Conservation (phyloP, 2,329 filamentous ascomycete species). For the Aschersonia sp. region DNA sequence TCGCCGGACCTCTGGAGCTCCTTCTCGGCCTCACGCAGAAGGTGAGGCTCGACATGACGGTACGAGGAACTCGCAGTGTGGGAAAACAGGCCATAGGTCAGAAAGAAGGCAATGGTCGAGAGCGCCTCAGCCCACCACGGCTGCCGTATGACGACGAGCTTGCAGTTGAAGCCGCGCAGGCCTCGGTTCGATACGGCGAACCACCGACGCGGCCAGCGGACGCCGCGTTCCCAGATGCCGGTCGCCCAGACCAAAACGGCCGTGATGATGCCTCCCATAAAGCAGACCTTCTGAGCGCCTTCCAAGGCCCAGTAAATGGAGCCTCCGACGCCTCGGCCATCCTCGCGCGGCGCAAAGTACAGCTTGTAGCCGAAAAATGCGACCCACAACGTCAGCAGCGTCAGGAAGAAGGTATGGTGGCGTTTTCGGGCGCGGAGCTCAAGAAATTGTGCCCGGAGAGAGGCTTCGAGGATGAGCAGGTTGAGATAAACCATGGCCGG, state of each 20-base stretch:
- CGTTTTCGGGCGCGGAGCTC: conserved; percentile 75
- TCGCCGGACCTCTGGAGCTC: conserved; percentile 34
- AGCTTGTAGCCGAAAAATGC: conserved; percentile 76
- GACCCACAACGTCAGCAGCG: conserved; percentile 68
- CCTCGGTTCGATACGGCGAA: conserved; percentile 80
- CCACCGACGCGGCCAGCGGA: conserved; percentile 89
- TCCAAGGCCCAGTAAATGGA: conserved; percentile 96
- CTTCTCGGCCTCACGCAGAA: conserved; percentile 45
- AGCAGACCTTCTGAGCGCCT: conserved; percentile 75
- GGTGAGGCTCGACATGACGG: conserved; percentile 56
- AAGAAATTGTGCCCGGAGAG: conserved; percentile 82
- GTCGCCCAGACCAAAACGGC: conserved; percentile 82
- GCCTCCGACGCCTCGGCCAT: conserved; percentile 80
- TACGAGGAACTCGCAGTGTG: conserved; percentile 55
- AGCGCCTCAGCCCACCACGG: conserved; percentile 68
- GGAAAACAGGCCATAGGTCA: conserved; percentile 62
- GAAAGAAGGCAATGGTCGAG: conserved; percentile 59
- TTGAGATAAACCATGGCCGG: conserved; percentile 97
- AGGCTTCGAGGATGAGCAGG: conserved; percentile 89
- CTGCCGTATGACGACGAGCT: conserved; percentile 77
- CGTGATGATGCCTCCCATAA: conserved; percentile 82
- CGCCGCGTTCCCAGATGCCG: conserved; percentile 89
- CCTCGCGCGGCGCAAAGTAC: conserved; percentile 90
- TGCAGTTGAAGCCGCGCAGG: conserved; percentile 84
- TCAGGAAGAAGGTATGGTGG: conserved; percentile 85